Evolutionary conservation across 768 basidiomycete species (phyloP).

Genomic region (Asterophora parasitica): DNA sequence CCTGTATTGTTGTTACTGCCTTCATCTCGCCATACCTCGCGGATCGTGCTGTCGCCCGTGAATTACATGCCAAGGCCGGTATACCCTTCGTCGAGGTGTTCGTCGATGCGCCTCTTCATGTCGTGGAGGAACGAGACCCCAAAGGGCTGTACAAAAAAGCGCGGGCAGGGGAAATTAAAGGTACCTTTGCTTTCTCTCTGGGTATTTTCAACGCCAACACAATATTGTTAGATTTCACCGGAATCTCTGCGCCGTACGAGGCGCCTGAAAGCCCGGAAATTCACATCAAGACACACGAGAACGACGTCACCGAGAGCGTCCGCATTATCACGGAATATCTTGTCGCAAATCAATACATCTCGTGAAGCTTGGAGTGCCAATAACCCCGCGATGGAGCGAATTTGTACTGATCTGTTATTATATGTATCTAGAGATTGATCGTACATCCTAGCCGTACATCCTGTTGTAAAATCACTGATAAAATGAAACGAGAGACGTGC

Average conservation of each 20-base stretch:
- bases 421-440: constrained; percentile 8
- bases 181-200: constrained; percentile 34
- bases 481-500: not conserved
- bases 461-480: not conserved
- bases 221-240: constrained; percentile 81
- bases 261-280: constrained; percentile 81
- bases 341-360: constrained; percentile 54
- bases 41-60: constrained; percentile 79
- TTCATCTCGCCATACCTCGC: constrained; percentile 98
- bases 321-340: constrained; percentile 79
- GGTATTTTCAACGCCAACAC: not conserved
- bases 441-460: constrained; percentile 12
- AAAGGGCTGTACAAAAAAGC: constrained; percentile 98
- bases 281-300: constrained; percentile 85
- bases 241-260: constrained; percentile 96
- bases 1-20: constrained; percentile 83
- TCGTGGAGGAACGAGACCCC: constrained; percentile 91
- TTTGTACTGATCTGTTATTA: not conserved
- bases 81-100: constrained; percentile 93
- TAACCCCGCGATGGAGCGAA: not conserved
- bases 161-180: constrained; percentile 91
- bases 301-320: constrained; percentile 74
- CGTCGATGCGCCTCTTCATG: constrained; percentile 83
- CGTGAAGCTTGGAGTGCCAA: constrained; percentile 12
- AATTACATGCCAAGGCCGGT: constrained; percentile 68